Evolutionary conservation across 2,329 filamentous ascomycete genomes (phyloP), one percentile per base, ranked within the genome.

Genomic region (Fusarium buharicum): DNA sequence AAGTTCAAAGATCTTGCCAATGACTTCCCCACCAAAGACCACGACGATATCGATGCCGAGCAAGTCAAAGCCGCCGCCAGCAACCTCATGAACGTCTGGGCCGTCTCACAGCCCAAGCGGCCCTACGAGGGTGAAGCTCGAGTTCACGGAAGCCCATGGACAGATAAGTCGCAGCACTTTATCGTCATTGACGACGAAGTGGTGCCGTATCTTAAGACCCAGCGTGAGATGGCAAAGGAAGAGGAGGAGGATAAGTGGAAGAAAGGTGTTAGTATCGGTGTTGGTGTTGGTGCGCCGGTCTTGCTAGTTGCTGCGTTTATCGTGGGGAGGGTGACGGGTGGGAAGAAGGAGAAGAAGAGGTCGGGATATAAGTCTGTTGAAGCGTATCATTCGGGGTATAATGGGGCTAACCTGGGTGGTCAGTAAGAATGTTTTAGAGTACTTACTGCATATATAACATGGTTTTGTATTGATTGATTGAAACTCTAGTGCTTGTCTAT

Each of bases 131-230:
- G 46, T 6, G 34, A 59, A 28, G 60, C 37, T 16, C 53, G 48
- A 6, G 50, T 43, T 17, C 57, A 63, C 17, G 50, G 49, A 1
- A 40, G 31, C 20, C 52, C 46, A 5, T 61, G 51, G 51, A 47
- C 44, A 40, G 65, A 57, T 46, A 45, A 48, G 18, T 66, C 62
- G n/a, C 50, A 56, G 18, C 49, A 57, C 30, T 66, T 68, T 6
- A 51, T 52, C 49, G 37, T 59, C 18, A 51, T 68, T 45, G 56
- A 62, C 37, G 40, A 43, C 13, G 47, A 43, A 12, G 38, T 55
- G 14, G 10, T 55, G 10, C 44, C 45, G 22, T 52, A 66, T 12
- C 46, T 67, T 12, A 40, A 50, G 24, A 53, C 47, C 16, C 51
- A 55, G 37, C 40, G 40, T 24, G 38, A 37, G 3, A 38, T 44